Evolutionary conservation across 192 early-diverging fungal genomes (phyloP).

Genomic region (Kappamyces sp.): DNA sequence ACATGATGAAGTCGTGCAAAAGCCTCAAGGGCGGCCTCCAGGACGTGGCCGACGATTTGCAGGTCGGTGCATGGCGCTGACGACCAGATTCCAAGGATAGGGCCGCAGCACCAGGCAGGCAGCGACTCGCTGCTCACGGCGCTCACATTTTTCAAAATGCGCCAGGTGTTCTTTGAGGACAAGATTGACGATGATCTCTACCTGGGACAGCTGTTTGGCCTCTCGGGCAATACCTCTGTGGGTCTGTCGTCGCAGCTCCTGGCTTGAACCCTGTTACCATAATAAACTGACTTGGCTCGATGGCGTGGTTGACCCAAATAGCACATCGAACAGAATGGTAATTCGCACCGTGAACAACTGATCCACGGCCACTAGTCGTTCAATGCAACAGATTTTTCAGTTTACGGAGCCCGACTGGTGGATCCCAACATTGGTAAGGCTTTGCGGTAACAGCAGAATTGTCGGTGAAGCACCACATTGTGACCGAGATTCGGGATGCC

Average conservation of each 20-base stretch:
- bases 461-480: conserved; percentile 72
- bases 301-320: too few species aligned
- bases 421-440: conserved; percentile 6
- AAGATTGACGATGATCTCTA: conserved; percentile 91
- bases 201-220: conserved; percentile 59
- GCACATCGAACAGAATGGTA: too few species aligned
- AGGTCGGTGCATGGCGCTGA: conserved; percentile 43
- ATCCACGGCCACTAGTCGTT: too few species aligned
- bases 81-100: conserved; percentile 74
- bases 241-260: too few species aligned
- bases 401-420: conserved; percentile 1
- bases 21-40: conserved; percentile 95
- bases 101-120: conserved; percentile 98
- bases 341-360: too few species aligned
- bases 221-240: neutral
- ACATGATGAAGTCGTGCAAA: conserved; percentile 94
- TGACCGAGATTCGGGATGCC: conserved; percentile 80
- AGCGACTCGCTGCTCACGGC: conserved; percentile 93
- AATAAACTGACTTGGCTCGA: too few species aligned
- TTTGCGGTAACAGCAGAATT: conserved; percentile 35
- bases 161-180: conserved; percentile 94
- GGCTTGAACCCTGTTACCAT: too few species aligned
- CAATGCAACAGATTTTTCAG: neutral
- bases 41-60: conserved; percentile 95
- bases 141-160: conserved; percentile 98